Evolutionary conservation across 1,139 yeast genomes (phyloP).

Genomic region (Blastobotrys aristatus): DNA sequence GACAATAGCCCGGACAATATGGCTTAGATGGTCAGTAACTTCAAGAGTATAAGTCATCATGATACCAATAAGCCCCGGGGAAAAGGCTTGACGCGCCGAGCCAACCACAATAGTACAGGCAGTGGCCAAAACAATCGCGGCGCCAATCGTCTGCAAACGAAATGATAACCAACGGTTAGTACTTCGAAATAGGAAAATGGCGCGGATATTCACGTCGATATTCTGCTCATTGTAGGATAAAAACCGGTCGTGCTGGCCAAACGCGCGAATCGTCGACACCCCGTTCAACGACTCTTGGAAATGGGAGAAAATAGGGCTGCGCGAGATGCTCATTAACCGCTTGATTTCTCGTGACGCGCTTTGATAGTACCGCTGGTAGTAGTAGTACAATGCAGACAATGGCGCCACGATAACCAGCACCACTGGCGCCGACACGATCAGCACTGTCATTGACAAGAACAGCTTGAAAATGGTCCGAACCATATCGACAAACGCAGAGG

Average conservation of each 20-base stretch:
- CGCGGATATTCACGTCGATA: constrained; percentile 58
- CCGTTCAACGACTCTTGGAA: constrained; percentile 76
- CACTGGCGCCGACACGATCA: constrained; percentile 67
- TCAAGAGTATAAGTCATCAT: constrained; percentile 67
- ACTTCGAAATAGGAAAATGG: constrained; percentile 42
- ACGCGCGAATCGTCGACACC: constrained; percentile 61
- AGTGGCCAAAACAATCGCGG: constrained; percentile 56
- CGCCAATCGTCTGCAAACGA: constrained; percentile 64
- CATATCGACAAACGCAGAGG: constrained; percentile 38
- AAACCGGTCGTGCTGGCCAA: constrained; percentile 49
- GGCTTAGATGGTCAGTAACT: constrained; percentile 54
- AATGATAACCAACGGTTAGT: constrained; percentile 66
- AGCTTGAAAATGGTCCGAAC: constrained; percentile 51
- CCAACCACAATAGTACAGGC: constrained; percentile 46
- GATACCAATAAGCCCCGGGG: constrained; percentile 69
- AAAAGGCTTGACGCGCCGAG: constrained; percentile 46
- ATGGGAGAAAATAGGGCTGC: constrained; percentile 75
- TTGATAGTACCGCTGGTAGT: constrained; percentile 81
- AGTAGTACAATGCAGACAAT: constrained; percentile 56
- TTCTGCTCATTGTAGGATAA: constrained; percentile 51
- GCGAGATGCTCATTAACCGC: constrained; percentile 68
- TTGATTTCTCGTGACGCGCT: constrained; percentile 74
- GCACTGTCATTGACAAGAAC: constrained; percentile 59
- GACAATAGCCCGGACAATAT: constrained; percentile 62
- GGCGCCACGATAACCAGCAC: constrained; percentile 46